Evolutionary conservation across 2,329 filamentous ascomycete genomes (phyloP).

Genomic region (Aureobasidium sp.): DNA sequence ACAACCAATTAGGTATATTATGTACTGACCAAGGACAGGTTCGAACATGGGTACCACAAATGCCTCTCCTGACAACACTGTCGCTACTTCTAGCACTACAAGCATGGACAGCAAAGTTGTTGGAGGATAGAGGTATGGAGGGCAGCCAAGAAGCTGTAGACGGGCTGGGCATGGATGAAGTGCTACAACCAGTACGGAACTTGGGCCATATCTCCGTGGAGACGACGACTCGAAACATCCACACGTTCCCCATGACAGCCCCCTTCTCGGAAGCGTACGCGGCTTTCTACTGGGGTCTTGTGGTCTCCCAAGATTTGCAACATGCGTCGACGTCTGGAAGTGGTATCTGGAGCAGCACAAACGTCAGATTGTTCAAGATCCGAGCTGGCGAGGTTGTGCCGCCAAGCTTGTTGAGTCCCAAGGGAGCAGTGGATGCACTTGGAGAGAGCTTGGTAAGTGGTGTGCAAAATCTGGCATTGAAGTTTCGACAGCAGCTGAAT

Average conservation of each 20-base stretch:
- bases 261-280: constrained; percentile 92
- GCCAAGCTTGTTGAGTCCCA: constrained; percentile 66
- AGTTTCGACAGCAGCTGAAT: constrained; percentile 3
- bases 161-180: constrained; percentile 26
- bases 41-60: constrained; percentile 1
- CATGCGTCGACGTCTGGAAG: constrained; percentile 70
- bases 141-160: constrained; percentile 13
- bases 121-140: constrained; percentile 2
- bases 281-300: constrained; percentile 74
- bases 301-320: constrained; percentile 85
- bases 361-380: constrained; percentile 79
- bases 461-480: constrained; percentile 4
- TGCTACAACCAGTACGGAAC: constrained; percentile 27
- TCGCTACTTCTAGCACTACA: background rate
- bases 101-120: constrained; percentile 6
- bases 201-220: constrained; percentile 45
- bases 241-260: constrained; percentile 63
- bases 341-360: constrained; percentile 89
- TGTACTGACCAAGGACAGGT: constrained; percentile 11
- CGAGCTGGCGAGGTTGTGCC: constrained; percentile 75
- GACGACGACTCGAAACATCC: constrained; percentile 63
- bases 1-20: background rate
- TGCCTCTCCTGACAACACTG: constrained; percentile 5
- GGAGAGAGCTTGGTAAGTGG: constrained; percentile 45
- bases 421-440: constrained; percentile 87